Evolutionary conservation across 768 basidiomycete species (phyloP).

Genomic region (Heimioporus sp.): DNA sequence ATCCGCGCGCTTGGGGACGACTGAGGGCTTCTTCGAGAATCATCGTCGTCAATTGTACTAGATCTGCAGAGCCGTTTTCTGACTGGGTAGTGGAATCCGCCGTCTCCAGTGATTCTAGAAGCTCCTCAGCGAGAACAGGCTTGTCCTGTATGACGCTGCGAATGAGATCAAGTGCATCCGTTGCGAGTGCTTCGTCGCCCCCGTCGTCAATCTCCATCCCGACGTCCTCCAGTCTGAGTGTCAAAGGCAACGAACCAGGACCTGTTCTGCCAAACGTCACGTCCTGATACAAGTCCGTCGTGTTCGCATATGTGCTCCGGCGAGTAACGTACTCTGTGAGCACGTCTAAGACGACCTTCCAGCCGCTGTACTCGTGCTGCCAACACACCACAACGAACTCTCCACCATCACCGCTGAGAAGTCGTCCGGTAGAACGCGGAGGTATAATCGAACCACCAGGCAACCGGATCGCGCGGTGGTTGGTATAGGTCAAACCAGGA

Average conservation of each 20-base stretch:
- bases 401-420: conserved; percentile 69
- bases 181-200: conserved; percentile 64
- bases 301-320: conserved; percentile 42
- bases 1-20: conserved; percentile 42
- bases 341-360: conserved; percentile 82
- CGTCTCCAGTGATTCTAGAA: conserved; percentile 65
- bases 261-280: conserved; percentile 51
- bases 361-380: conserved; percentile 81
- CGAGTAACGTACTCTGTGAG: conserved; percentile 73
- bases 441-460: conserved; percentile 77
- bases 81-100: conserved; percentile 35
- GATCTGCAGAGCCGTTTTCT: conserved; percentile 58
- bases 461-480: conserved; percentile 62
- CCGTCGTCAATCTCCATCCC: conserved; percentile 66
- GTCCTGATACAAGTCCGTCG: conserved; percentile 45
- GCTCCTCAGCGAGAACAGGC: conserved; percentile 55
- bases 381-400: conserved; percentile 70
- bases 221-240: conserved; percentile 60
- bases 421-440: conserved; percentile 60
- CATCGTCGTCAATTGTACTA: conserved; percentile 78
- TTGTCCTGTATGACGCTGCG: conserved; percentile 75
- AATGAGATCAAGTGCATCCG: conserved; percentile 76
- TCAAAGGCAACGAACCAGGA: conserved; percentile 35
- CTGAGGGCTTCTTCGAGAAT: conserved; percentile 77
- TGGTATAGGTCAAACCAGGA: conserved; percentile 57